These are phyloP conservation scores for Astragalus membranaceus DNA, from an alignment of 306 rosid species.

Conservation along the genomic window DNA sequence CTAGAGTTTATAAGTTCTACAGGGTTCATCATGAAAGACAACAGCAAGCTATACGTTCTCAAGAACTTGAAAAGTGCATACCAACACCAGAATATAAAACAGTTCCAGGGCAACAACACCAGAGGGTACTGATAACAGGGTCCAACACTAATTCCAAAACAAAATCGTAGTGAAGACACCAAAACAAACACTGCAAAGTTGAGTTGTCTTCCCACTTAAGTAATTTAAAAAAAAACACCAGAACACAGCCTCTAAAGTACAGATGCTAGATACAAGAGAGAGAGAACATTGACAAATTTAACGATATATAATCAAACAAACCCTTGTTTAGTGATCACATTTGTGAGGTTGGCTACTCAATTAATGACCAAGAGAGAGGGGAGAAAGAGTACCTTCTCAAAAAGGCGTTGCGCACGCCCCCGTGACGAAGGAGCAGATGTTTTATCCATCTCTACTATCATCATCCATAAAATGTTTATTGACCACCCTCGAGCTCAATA, in stretches of 20 bases:
- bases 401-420: constrained; percentile 85
- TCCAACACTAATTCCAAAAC: constrained; percentile 6
- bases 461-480: constrained; percentile 50
- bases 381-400: constrained; percentile 57
- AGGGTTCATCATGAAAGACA: neutral
- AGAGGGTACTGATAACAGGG: constrained; percentile 6
- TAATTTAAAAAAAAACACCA: neutral
- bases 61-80: constrained; percentile 2
- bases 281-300: neutral
- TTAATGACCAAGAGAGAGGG: neutral
- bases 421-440: constrained; percentile 75
- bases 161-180: neutral
- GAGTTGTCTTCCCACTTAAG: neutral
- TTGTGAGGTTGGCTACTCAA: neutral
- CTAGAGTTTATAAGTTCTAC: neutral
- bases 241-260: neutral
- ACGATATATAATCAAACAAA: neutral
- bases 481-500: constrained; percentile 18
- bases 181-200: neutral
- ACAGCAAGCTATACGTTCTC: neutral
- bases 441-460: constrained; percentile 66
- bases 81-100: constrained; percentile 2
- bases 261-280: neutral
- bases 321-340: neutral
- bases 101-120: neutral